Evolutionary conservation across 305 asterid species (phyloP).

Genomic region (Caryopteris hybrid): DNA sequence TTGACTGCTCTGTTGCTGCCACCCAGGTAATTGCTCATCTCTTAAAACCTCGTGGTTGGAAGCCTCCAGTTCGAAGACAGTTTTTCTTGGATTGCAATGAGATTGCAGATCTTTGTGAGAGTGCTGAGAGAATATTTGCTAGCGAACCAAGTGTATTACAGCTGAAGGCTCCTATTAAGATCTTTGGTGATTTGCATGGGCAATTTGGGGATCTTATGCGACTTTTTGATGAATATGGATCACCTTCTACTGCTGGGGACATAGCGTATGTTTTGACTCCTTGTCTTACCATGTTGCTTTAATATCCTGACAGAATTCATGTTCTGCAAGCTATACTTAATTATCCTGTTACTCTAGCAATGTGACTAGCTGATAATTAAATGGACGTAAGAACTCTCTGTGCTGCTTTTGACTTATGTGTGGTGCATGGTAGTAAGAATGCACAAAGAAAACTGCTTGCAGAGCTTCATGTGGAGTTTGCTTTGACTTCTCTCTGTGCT

Average conservation of each 20-base stretch:
- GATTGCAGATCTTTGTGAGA: conserved; percentile 98
- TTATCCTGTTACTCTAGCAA: conserved; percentile 2
- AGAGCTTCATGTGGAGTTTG: not conserved
- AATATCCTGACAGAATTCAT: not conserved
- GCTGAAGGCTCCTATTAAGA: conserved; percentile 96
- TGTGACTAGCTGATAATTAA: not conserved
- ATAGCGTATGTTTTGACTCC: conserved; percentile 66
- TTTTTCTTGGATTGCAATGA: conserved; percentile 98
- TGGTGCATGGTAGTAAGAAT: not conserved
- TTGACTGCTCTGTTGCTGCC: conserved; percentile 10
- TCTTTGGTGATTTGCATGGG: conserved; percentile 99
- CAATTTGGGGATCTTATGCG: conserved; percentile 99
- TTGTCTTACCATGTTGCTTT: not conserved
- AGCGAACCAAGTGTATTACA: conserved; percentile 94
- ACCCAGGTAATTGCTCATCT: conserved; percentile 91
- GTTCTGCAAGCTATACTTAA: not conserved
- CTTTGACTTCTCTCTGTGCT: not conserved
- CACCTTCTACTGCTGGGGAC: conserved; percentile 99
- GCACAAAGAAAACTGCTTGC: conserved; percentile 2
- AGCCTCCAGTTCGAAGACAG: conserved; percentile 96
- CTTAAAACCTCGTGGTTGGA: conserved; percentile 99
- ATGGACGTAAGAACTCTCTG: not conserved
- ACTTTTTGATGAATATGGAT: conserved; percentile 98
- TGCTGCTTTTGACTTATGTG: not conserved
- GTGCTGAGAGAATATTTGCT: conserved; percentile 91